Evolutionary conservation across 1,284 basidiomycete genomes (phyloP).

Genomic region (Kalmanozyma brasiliensis): DNA sequence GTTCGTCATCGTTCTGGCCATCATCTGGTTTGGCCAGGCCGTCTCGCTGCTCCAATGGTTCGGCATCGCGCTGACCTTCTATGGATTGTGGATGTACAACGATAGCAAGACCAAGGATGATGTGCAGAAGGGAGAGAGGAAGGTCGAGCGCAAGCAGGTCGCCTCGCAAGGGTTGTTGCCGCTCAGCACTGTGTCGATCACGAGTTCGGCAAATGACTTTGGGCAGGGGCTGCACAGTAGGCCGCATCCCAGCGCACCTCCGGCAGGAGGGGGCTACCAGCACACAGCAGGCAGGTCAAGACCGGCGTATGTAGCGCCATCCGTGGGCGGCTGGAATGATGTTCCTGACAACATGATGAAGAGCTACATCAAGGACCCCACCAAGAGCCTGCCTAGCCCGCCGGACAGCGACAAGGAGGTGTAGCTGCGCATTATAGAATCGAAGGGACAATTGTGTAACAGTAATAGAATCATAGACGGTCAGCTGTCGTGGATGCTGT

Average conservation of each 20-base stretch:
- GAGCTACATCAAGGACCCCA: conserved; percentile 42
- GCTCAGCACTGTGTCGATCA: neutral
- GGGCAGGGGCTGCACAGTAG: neutral
- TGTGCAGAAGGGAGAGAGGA: conserved; percentile 22
- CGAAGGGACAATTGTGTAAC: neutral
- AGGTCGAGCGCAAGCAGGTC: conserved; percentile 20
- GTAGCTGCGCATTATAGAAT: neutral
- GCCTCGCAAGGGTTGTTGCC: conserved; percentile 7
- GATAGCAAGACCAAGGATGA: conserved; percentile 76
- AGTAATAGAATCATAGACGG: no score
- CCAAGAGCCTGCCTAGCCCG: conserved; percentile 37
- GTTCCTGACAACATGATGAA: conserved; percentile 17
- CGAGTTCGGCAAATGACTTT: no score
- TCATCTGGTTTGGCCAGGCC: conserved; percentile 92
- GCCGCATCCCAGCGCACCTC: neutral
- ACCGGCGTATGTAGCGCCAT: conserved; percentile 5
- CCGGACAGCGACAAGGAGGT: conserved; percentile 46
- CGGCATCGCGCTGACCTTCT: conserved; percentile 89
- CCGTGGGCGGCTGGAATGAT: conserved; percentile 35
- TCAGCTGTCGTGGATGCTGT: no score
- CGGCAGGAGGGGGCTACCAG: no score
- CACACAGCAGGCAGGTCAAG: neutral
- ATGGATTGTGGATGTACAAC: conserved; percentile 94
- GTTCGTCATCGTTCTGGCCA: conserved; percentile 95
- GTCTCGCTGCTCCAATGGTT: conserved; percentile 82